phyloP scores from a whole-genome alignment of 2,329 filamentous ascomycete genomes.

The Botryosphaeria agaves region DNA sequence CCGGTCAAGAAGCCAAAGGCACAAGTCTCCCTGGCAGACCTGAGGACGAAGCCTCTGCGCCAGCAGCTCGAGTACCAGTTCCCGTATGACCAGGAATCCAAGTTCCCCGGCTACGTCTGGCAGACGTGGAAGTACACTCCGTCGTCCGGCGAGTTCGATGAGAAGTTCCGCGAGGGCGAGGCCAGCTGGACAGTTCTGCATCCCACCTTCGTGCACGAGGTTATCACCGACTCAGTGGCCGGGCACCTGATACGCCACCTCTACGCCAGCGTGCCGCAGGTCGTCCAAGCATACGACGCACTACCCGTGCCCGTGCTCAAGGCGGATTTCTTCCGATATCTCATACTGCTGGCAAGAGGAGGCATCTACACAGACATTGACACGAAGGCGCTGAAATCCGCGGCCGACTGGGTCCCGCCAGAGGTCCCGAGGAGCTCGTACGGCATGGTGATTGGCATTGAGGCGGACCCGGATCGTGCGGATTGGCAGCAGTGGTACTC shows the following conservation, averaged over 20 bases:
- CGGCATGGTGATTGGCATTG: slow-evolving; percentile 83
- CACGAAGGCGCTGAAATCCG: slow-evolving; percentile 67
- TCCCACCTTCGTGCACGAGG: slow-evolving; percentile 86
- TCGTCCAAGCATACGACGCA: slow-evolving; percentile 30
- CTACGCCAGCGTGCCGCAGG: slow-evolving; percentile 49
- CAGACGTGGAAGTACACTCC: slow-evolving; percentile 94
- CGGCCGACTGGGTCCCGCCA: slow-evolving; percentile 71
- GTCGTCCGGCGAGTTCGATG: slow-evolving; percentile 54
- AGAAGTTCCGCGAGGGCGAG: slow-evolving; percentile 64
- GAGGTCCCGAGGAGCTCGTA: slow-evolving; percentile 60
- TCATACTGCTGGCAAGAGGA: slow-evolving; percentile 57
- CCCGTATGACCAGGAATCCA: slow-evolving; percentile 72
- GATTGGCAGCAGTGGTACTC: slow-evolving; percentile 97
- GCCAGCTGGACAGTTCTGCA: slow-evolving; percentile 79
- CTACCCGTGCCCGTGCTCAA: slow-evolving; percentile 36
- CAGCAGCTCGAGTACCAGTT: slow-evolving; percentile 82
- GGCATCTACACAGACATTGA: slow-evolving; percentile 75
- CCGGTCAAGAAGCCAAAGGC: slow-evolving; percentile 25
- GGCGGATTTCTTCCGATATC: slow-evolving; percentile 50
- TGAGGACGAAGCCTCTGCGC: slow-evolving; percentile 55
- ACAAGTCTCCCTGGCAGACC: slow-evolving; percentile 51
- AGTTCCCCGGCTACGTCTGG: slow-evolving; percentile 97
- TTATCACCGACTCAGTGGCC: slow-evolving; percentile 83
- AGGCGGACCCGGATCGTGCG: slow-evolving; percentile 81
- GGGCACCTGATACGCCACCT: slow-evolving; percentile 67